These are phyloP conservation scores for Vigna reflexopilosa DNA, from an alignment of 306 rosid genomes.

Conservation along the genomic window DNA sequence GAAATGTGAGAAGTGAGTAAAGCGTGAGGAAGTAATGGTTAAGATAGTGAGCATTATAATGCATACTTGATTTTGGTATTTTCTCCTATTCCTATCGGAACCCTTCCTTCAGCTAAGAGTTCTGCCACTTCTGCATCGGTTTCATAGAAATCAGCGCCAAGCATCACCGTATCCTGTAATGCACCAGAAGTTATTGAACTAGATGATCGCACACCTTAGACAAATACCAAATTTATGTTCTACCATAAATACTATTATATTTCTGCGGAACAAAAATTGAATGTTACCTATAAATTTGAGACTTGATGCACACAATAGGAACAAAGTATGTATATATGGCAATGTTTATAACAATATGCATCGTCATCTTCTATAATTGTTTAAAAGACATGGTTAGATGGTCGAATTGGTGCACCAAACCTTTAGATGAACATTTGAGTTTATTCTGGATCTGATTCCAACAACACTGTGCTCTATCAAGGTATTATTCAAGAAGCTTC, in stretches of 20 bases:
- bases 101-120: constrained; percentile 82
- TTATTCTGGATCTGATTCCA: constrained; percentile 90
- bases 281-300: constrained; percentile 30
- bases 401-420: constrained; percentile 50
- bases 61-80: constrained; percentile 78
- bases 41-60: constrained; percentile 28
- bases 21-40: constrained; percentile 30
- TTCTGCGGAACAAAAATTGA: constrained; percentile 11
- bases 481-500: constrained; percentile 83
- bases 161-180: constrained; percentile 86
- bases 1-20: constrained; percentile 37
- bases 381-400: constrained; percentile 1
- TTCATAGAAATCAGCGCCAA: constrained; percentile 94
- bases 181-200: not conserved
- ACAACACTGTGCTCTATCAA: constrained; percentile 90
- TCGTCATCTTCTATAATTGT: not conserved
- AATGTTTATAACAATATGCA: constrained; percentile 15
- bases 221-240: constrained; percentile 4
- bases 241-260: not conserved
- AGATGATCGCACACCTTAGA: not conserved
- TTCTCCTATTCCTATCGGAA: constrained; percentile 93
- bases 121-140: constrained; percentile 68
- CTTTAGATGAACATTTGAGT: constrained; percentile 82
- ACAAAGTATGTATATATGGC: constrained; percentile 21
- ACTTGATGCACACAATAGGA: not conserved